These are phyloP conservation scores for Clohesyomyces aquaticus DNA, from an alignment of 495 filamentous ascomycete genomes.

Conservation along the genomic window DNA sequence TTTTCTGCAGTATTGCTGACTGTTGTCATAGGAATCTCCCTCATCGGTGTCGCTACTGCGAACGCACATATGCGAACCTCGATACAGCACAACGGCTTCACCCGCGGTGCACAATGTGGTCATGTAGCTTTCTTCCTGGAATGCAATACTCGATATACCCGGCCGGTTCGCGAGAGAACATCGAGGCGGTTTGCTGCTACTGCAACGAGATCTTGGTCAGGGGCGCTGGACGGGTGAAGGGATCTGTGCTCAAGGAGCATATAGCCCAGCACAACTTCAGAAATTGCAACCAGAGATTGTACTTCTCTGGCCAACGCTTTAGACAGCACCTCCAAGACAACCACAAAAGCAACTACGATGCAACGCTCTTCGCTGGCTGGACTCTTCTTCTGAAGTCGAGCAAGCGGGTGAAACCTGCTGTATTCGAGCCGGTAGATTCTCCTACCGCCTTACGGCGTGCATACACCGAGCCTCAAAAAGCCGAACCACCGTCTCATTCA, in stretches of 20 bases:
- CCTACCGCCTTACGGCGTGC: constrained; percentile 20
- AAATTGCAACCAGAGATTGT: constrained; percentile 29
- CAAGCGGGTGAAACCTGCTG: constrained; percentile 20
- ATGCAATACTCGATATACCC: constrained; percentile 37
- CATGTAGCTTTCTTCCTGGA: constrained; percentile 33
- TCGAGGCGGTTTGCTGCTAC: constrained; percentile 34
- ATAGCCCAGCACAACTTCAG: constrained; percentile 35
- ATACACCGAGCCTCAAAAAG: constrained; percentile 30
- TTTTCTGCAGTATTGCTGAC: neutral
- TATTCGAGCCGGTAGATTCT: constrained; percentile 19
- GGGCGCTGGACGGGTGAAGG: constrained; percentile 29
- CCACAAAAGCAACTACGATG: constrained; percentile 30
- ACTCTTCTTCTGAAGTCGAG: constrained; percentile 35
- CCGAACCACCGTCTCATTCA: neutral
- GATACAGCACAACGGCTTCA: constrained; percentile 23
- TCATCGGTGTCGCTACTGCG: constrained; percentile 28
- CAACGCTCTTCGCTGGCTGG: constrained; percentile 31
- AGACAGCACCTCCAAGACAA: constrained; percentile 35
- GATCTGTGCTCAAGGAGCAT: constrained; percentile 29
- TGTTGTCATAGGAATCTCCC: constrained; percentile 16
- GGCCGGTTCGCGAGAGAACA: constrained; percentile 8
- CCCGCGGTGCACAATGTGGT: constrained; percentile 35
- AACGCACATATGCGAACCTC: constrained; percentile 28
- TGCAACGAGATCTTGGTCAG: constrained; percentile 31
- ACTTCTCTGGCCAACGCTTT: constrained; percentile 34